Base-by-base conservation (phyloP, 2,329 filamentous ascomycete species). In the Claviceps monticola region DNA sequence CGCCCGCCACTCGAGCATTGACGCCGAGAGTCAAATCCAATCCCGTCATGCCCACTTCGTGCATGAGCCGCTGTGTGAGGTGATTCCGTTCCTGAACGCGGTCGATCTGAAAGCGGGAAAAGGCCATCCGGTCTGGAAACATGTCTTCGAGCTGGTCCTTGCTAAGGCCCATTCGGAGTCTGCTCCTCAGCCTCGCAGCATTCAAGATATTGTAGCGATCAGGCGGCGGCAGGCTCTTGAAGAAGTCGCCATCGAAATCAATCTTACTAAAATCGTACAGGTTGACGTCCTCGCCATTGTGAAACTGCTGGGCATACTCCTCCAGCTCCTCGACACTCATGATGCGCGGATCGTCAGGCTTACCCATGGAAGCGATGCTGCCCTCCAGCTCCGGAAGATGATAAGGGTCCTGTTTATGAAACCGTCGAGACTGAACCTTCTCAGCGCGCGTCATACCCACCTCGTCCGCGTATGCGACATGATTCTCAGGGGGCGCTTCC, bases 171-270 rank as follows among this genome's bases (percentile, higher is more conserved):
- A 98, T 95, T 63, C 93, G 81, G 61, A 98, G 73, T 50, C 93
- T 78, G 65, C 88, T 95, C 52, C 93, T 76, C 55, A 98, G 65
- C 55, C 93, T 78, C 1, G 94, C 93, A 1, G 94, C 93, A 63
- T 98, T 98, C 21, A 98, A 71, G 50, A 98, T 98, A 60, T 97
- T 97, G 72, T 98, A 98, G 48, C 91, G 81, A 70, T 98, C 93
- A 2, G 84, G 84, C 1, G 89, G 76, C 0, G 94, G 93, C 53
- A 98, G 69, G 64, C 88, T 95, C 64, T 86, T 80, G 70, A 98
- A 98, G 68, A 98, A 98, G 13, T 91, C 82, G 58, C 90, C 88
- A 58, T 97, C 86, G 61, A 97, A 98, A 64, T 98, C 93, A 60
- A 98, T 98, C 68, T 97, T 97, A 63, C 87, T 94, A 64, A 98